Conservation (phyloP, 257 asterid species). For the Plectranthus barbatus region DNA sequence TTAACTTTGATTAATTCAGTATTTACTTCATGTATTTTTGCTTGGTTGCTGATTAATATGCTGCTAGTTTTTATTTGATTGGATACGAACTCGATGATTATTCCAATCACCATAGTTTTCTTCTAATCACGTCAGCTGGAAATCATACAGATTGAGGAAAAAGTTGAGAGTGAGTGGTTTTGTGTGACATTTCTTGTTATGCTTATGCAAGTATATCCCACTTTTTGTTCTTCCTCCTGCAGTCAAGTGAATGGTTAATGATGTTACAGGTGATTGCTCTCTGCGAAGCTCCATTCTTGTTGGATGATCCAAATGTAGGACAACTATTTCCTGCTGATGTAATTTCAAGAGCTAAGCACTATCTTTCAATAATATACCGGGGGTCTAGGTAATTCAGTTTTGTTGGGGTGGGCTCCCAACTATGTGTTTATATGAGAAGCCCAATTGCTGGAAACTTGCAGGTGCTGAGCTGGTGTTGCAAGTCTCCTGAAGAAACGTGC, state of each 20-base stretch:
- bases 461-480: no score
- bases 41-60: neutral
- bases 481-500: no score
- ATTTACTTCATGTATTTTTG: neutral
- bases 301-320: conserved; percentile 92
- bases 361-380: conserved; percentile 72
- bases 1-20: conserved; percentile 16
- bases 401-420: no score
- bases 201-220: neutral
- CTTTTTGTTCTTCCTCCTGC: neutral
- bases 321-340: conserved; percentile 93
- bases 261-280: conserved; percentile 53
- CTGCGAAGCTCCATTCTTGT: conserved; percentile 92
- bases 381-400: conserved; percentile 72
- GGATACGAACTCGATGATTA: neutral
- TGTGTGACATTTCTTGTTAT: conserved; percentile 65
- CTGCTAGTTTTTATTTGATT: neutral
- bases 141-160: no score
- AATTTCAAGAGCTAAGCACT: conserved; percentile 87
- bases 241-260: neutral
- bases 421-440: no score
- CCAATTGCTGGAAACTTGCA: no score
- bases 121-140: no score
- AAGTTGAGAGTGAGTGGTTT: no score
- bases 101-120: neutral